Evolutionary conservation across 2,329 filamentous ascomycete species (phyloP).

Genomic region (Fusarium sp.): DNA sequence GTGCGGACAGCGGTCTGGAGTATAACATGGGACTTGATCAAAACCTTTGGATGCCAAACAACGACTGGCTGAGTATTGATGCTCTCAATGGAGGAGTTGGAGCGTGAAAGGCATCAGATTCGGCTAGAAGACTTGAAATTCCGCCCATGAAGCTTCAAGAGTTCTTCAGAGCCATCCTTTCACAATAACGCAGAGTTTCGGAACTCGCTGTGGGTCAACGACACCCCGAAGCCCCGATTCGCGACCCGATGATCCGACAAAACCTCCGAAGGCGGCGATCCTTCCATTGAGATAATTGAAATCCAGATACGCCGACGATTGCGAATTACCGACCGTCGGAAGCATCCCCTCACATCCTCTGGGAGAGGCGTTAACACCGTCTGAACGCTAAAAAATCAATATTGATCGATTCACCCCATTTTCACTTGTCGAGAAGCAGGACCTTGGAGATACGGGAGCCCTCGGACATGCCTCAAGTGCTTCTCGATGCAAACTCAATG

Average conservation of each 20-base stretch:
- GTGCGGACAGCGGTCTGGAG: slow-evolving; percentile 59
- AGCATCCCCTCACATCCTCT: background rate
- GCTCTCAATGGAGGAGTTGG: slow-evolving; percentile 51
- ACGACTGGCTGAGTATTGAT: slow-evolving; percentile 52
- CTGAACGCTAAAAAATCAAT: background rate
- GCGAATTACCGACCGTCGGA: background rate
- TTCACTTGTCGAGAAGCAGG: background rate
- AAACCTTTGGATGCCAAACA: slow-evolving; percentile 52
- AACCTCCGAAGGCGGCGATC: background rate
- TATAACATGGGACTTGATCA: slow-evolving; percentile 58
- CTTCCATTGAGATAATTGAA: background rate
- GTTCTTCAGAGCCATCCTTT: slow-evolving; percentile 27
- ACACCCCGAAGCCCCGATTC: background rate
- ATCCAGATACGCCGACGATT: background rate
- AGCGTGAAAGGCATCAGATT: slow-evolving; percentile 28
- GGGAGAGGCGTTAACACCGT: background rate
- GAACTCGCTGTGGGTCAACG: background rate
- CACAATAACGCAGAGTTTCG: background rate
- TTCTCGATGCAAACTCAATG: background rate
- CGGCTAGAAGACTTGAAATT: slow-evolving; percentile 10
- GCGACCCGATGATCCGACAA: background rate
- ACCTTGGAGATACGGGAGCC: background rate
- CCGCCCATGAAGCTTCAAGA: background rate
- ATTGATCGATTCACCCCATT: background rate
- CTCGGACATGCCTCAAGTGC: background rate